phyloP scores from a whole-genome alignment of 225 moss, liverwort and hornwort species.

The Pleurozium schreberi region DNA sequence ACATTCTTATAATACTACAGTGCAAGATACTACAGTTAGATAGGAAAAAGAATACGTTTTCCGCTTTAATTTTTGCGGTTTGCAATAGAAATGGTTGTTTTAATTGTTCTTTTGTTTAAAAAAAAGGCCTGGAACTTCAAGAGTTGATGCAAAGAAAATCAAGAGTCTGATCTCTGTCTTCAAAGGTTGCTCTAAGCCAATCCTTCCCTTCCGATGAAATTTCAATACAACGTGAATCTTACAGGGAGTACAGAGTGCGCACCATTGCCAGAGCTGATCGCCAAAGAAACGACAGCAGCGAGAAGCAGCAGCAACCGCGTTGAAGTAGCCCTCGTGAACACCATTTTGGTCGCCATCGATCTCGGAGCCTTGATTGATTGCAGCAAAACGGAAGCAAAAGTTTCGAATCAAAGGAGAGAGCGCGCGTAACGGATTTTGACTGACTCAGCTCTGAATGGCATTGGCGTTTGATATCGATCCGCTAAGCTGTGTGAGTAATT shows the following conservation, averaged over 20 bases:
- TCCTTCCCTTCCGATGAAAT: not conserved
- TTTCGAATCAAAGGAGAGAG: no score
- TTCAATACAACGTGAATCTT: not conserved
- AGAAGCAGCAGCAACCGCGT: not conserved
- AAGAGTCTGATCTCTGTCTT: not conserved
- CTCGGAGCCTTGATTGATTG: no score
- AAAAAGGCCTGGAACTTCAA: fast-evolving
- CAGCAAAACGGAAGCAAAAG: no score
- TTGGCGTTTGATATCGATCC: no score
- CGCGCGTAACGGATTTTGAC: no score
- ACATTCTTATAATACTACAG: not conserved
- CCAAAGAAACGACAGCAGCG: not conserved
- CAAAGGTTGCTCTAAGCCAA: not conserved
- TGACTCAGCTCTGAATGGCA: no score
- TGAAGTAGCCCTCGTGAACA: not conserved
- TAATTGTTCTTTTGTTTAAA: not conserved
- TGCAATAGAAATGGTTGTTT: not conserved
- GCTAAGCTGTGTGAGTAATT: no score
- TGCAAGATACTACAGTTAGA: not conserved
- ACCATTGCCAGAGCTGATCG: not conserved
- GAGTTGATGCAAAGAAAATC: not conserved
- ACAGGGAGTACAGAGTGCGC: not conserved
- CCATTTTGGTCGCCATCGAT: not conserved
- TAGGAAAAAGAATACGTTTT: not conserved
- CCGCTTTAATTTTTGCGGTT: no score